Percentiles rank a stretch among this genome's conserved stretches.
Evolutionary conservation across 163 green algal species (phyloP).

Genomic region (Chlorella variabilis): DNA sequence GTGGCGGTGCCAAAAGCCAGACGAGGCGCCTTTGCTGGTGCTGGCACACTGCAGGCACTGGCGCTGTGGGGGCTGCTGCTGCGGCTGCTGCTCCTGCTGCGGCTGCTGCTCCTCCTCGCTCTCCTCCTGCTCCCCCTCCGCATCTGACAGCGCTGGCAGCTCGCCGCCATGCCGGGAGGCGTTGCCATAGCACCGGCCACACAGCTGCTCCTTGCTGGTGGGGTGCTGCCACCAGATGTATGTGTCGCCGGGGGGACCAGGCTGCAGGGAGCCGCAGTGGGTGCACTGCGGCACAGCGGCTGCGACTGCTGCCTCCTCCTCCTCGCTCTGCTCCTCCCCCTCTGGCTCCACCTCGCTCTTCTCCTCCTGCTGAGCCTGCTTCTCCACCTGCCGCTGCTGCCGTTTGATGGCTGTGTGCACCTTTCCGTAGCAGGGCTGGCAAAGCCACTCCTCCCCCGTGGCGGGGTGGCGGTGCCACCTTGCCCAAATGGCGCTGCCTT

Average conservation of each 20-base stretch:
- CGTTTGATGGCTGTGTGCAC: neutral
- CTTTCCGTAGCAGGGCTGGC: too few species aligned
- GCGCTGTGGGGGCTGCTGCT: neutral
- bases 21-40: neutral
- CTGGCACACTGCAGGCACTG: conserved; percentile 2
- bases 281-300: neutral
- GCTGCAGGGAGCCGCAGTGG: neutral
- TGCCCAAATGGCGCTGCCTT: too few species aligned
- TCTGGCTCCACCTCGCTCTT: neutral
- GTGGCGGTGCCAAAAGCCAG: neutral
- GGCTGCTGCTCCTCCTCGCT: neutral
- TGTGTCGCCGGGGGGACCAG: too few species aligned
- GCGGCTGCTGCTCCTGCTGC: neutral
- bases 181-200: neutral
- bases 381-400: neutral
- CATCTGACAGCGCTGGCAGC: neutral
- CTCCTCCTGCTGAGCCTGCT: neutral
- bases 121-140: neutral
- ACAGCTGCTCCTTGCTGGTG: neutral
- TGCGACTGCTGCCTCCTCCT: neutral
- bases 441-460: too few species aligned
- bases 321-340: neutral
- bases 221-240: neutral
- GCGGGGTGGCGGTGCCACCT: too few species aligned
- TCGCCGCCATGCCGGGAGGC: neutral